Conservation (phyloP, 495 filamentous ascomycete genomes). For the Filosporella fistucella region DNA sequence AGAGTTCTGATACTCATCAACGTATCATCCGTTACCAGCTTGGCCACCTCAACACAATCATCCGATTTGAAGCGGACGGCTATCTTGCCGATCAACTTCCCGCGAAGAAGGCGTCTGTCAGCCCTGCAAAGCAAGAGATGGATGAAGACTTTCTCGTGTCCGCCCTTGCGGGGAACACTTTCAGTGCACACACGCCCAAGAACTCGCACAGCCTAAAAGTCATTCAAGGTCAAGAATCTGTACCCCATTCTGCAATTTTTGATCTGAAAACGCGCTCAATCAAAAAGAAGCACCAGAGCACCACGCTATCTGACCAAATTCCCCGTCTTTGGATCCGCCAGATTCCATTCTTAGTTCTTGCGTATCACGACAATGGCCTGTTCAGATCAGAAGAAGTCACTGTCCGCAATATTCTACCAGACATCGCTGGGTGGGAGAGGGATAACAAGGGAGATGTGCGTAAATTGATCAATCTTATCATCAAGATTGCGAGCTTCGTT, state of each 20-base stretch:
- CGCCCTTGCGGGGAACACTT: neutral
- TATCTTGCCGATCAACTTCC: conserved; percentile 27
- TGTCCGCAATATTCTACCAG: conserved; percentile 29
- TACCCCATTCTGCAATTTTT: conserved; percentile 48
- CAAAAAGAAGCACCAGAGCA: conserved; percentile 30
- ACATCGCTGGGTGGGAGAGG: conserved; percentile 49
- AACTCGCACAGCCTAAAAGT: conserved; percentile 5
- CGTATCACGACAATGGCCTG: conserved; percentile 47
- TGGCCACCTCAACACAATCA: conserved; percentile 43
- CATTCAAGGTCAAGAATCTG: conserved; percentile 3
- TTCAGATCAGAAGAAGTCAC: conserved; percentile 42
- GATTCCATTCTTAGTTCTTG: conserved; percentile 57
- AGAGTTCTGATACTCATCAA: conserved; percentile 55
- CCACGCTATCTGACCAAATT: conserved; percentile 31
- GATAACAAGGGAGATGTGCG: too few relatives aligned
- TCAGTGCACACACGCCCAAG: neutral
- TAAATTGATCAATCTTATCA: too few relatives aligned
- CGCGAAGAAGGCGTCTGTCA: too few relatives aligned
- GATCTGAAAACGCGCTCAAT: conserved; percentile 61
- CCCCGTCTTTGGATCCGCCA: conserved; percentile 57
- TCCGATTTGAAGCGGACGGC: conserved; percentile 63
- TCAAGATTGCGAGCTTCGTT: too few relatives aligned
- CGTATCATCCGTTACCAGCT: conserved; percentile 56
- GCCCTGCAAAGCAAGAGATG: neutral
- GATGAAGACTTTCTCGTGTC: neutral